These are phyloP conservation scores for Polychaeton citri DNA, from an alignment of 2,329 filamentous ascomycete genomes.

Conservation along the genomic window DNA sequence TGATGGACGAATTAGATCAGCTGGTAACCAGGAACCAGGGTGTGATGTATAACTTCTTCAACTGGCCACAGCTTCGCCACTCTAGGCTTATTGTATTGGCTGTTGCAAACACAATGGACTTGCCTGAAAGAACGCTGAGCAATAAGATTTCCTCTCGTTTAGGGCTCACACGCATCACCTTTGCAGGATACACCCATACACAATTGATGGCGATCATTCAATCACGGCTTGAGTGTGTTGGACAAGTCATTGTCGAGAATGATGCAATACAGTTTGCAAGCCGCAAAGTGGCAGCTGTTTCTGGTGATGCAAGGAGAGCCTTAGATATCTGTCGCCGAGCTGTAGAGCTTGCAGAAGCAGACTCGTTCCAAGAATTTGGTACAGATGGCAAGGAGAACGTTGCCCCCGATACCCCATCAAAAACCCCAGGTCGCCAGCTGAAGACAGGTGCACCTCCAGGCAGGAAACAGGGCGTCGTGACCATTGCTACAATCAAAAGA, in stretches of 20 bases:
- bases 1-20: constrained; percentile 98
- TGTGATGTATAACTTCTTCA: constrained; percentile 99
- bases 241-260: constrained; percentile 68
- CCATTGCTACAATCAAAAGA: constrained; percentile 82
- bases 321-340: constrained; percentile 91
- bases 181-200: constrained; percentile 91
- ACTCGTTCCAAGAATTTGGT: constrained; percentile 28
- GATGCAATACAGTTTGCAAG: constrained; percentile 95
- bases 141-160: constrained; percentile 91
- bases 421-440: constrained; percentile 27
- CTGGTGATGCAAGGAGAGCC: constrained; percentile 80
- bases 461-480: constrained; percentile 48
- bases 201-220: constrained; percentile 96
- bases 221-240: constrained; percentile 80
- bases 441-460: constrained; percentile 9
- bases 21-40: constrained; percentile 95
- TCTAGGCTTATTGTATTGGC: constrained; percentile 90
- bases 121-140: constrained; percentile 87
- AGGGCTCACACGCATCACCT: constrained; percentile 85
- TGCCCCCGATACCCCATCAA: constrained; percentile 50
- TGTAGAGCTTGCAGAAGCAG: constrained; percentile 83
- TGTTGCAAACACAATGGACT: constrained; percentile 97
- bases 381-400: constrained; percentile 19
- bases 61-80: constrained; percentile 87
- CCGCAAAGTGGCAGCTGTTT: constrained; percentile 91